Evolutionary conservation across 192 early-diverging fungal genomes (phyloP).

Genomic region (Podila verticillata): DNA sequence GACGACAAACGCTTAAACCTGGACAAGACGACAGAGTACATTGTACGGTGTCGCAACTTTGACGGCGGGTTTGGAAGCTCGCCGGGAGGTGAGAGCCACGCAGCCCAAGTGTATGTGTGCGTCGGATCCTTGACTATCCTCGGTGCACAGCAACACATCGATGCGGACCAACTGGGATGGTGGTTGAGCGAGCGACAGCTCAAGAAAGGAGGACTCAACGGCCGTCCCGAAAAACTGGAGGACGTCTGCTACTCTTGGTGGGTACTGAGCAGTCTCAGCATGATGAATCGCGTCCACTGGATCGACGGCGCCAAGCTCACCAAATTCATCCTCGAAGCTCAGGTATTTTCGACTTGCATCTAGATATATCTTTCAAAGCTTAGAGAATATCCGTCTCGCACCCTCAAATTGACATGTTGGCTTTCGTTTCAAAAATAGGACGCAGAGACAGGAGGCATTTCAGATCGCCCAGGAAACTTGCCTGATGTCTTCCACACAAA

Average conservation of each 20-base stretch:
- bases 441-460: slow-evolving; percentile 86
- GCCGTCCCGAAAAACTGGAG: slow-evolving; percentile 94
- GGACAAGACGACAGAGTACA: slow-evolving; percentile 72
- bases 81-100: slow-evolving; percentile 92
- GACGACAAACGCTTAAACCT: slow-evolving; percentile 72
- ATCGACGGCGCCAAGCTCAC: slow-evolving; percentile 79
- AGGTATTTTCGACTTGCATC: slow-evolving; percentile 52
- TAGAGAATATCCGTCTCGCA: background rate
- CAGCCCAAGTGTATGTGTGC: slow-evolving; percentile 93
- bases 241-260: slow-evolving; percentile 99
- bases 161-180: slow-evolving; percentile 84
- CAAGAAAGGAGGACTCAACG: slow-evolving; percentile 92
- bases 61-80: slow-evolving; percentile 95
- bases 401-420: too few species aligned
- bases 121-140: slow-evolving; percentile 89
- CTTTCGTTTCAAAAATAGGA: slow-evolving; percentile 58
- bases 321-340: slow-evolving; percentile 82
- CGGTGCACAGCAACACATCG: slow-evolving; percentile 79
- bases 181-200: slow-evolving; percentile 97
- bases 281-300: slow-evolving; percentile 87
- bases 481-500: slow-evolving; percentile 97
- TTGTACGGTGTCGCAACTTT: slow-evolving; percentile 88
- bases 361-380: background rate
- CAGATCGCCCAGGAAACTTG: slow-evolving; percentile 91
- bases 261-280: slow-evolving; percentile 89